Evolutionary conservation across 805 yeast species (phyloP).

Genomic region (Blastobotrys chiropterorum): DNA sequence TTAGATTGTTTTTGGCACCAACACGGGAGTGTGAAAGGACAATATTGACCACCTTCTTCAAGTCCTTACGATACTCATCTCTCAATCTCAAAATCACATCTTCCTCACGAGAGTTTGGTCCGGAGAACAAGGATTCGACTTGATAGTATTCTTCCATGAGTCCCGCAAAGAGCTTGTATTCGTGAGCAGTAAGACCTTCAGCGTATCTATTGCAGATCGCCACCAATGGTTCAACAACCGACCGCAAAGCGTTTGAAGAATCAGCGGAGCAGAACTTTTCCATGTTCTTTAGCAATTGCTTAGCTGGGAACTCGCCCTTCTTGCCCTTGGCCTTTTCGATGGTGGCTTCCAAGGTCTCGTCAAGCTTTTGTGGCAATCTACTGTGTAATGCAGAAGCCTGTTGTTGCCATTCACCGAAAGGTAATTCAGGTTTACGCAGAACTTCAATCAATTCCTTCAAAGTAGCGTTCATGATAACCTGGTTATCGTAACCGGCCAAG

Average conservation of each 20-base stretch:
- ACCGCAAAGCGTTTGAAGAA: constrained; percentile 33
- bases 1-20: constrained; percentile 84
- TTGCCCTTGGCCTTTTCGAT: constrained; percentile 61
- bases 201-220: constrained; percentile 64
- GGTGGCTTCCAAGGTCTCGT: constrained; percentile 54
- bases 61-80: constrained; percentile 75
- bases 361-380: constrained; percentile 75
- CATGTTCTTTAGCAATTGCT: constrained; percentile 66
- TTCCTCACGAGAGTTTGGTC: constrained; percentile 60
- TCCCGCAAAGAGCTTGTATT: constrained; percentile 63
- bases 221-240: constrained; percentile 65
- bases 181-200: constrained; percentile 78
- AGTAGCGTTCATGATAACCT: constrained; percentile 83
- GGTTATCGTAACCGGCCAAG: constrained; percentile 89
- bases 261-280: constrained; percentile 58
- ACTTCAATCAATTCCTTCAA: constrained; percentile 65
- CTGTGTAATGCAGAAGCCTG: constrained; percentile 88
- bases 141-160: constrained; percentile 67
- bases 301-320: constrained; percentile 88
- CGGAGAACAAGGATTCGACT: constrained; percentile 71
- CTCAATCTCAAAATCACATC: constrained; percentile 82
- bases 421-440: constrained; percentile 73
- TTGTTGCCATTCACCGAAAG: constrained; percentile 86
- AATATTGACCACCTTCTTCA: constrained; percentile 61
- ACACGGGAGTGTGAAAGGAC: constrained; percentile 90